Percentiles rank a stretch among this genome's conserved stretches.
phyloP scores from a whole-genome alignment of 2,329 filamentous ascomycete genomes.

The Colletotrichum phormii region DNA sequence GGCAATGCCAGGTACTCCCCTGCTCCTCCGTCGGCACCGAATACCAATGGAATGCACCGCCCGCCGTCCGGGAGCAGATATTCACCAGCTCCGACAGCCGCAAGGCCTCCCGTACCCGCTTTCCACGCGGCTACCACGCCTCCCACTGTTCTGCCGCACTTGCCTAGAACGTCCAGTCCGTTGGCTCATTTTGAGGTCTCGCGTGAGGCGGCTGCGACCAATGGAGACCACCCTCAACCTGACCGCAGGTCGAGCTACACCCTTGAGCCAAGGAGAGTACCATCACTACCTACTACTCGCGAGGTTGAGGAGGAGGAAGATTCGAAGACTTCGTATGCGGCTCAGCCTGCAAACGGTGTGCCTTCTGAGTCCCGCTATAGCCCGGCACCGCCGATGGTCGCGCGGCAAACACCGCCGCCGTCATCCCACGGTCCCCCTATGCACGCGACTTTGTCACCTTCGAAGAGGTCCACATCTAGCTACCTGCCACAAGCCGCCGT shows the following conservation, averaged over 20 bases:
- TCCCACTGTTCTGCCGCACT: constrained; percentile 63
- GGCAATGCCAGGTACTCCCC: constrained; percentile 71
- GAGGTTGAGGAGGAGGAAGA: constrained; percentile 72
- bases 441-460: constrained; percentile 63
- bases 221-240: constrained; percentile 54
- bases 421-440: constrained; percentile 48
- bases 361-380: constrained; percentile 52
- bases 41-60: constrained; percentile 53
- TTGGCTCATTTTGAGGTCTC: constrained; percentile 71
- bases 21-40: constrained; percentile 56
- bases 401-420: constrained; percentile 64
- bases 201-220: constrained; percentile 43
- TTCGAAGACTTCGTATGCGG: constrained; percentile 14
- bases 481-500: constrained; percentile 58
- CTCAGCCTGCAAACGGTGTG: constrained; percentile 33
- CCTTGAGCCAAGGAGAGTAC: constrained; percentile 66
- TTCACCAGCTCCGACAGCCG: constrained; percentile 57
- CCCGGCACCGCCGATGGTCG: constrained; percentile 47
- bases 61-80: constrained; percentile 62
- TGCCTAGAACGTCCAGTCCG: constrained; percentile 74
- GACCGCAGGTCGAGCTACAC: constrained; percentile 64
- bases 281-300: constrained; percentile 70
- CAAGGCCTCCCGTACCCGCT: constrained; percentile 56
- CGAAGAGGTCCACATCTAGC: constrained; percentile 64
- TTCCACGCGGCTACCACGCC: constrained; percentile 50